These are phyloP conservation scores for Apiospora hydei DNA, from an alignment of 2,329 filamentous ascomycete genomes.

Conservation along the genomic window DNA sequence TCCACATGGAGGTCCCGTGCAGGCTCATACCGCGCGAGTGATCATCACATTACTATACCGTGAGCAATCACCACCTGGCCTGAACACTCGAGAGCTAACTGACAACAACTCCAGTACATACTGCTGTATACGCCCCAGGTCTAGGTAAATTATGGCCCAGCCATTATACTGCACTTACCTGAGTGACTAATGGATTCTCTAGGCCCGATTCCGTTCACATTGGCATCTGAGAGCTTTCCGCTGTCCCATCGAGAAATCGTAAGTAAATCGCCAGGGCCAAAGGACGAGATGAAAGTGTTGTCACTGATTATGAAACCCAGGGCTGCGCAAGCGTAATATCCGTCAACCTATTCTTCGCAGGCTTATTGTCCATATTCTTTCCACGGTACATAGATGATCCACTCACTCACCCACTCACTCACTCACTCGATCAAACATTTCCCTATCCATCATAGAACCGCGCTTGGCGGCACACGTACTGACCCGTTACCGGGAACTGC, in stretches of 20 bases:
- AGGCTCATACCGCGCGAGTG: slow-evolving; percentile 36
- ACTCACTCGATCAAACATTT: no score
- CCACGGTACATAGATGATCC: slow-evolving; percentile 35
- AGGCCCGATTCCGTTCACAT: slow-evolving; percentile 57
- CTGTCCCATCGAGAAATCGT: slow-evolving; percentile 20
- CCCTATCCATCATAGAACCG: neutral
- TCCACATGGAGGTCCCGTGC: neutral
- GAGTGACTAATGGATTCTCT: neutral
- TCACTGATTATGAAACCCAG: neutral
- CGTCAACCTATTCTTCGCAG: slow-evolving; percentile 56
- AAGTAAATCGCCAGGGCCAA: neutral
- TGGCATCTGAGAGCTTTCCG: slow-evolving; percentile 51
- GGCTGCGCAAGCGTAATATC: slow-evolving; percentile 56
- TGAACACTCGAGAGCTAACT: neutral
- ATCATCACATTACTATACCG: slow-evolving; percentile 48
- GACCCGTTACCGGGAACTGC: neutral
- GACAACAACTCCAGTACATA: slow-evolving; percentile 43
- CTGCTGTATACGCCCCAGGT: slow-evolving; percentile 50
- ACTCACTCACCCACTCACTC: no score
- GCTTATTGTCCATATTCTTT: slow-evolving; percentile 52
- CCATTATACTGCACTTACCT: slow-evolving; percentile 27
- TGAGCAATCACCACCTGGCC: slow-evolving; percentile 28
- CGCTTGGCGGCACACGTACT: neutral
- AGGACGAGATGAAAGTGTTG: neutral
- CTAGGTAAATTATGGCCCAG: slow-evolving; percentile 34